Evolutionary conservation across 768 basidiomycete genomes (phyloP).

Genomic region (Amanita molliuscula): DNA sequence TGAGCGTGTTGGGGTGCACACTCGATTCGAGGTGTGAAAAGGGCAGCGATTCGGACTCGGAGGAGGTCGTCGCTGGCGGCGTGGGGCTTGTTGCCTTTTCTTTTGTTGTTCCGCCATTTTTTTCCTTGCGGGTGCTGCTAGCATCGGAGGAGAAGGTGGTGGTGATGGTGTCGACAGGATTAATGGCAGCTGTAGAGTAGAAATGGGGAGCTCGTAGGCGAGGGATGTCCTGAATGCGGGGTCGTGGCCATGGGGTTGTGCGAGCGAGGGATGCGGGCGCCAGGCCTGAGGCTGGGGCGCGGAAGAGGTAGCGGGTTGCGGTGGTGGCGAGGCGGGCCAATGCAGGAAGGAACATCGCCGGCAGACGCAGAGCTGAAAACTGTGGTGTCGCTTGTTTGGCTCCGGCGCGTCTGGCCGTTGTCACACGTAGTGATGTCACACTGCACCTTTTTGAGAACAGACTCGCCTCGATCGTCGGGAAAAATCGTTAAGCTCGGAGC

Average conservation of each 20-base stretch:
- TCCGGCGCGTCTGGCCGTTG: too few species aligned
- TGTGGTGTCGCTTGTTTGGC: not conserved
- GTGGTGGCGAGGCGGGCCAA: not conserved
- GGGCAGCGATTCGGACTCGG: not conserved
- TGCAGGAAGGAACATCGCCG: not conserved
- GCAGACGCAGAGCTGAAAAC: not conserved
- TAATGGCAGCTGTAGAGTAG: not conserved
- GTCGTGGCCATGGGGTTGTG: too few species aligned
- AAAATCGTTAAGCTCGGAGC: too few species aligned
- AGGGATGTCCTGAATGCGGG: not conserved
- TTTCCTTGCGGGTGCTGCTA: not conserved
- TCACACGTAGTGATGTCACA: too few species aligned
- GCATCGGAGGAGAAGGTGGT: not conserved
- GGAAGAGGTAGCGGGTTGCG: not conserved
- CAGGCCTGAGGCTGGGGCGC: not conserved
- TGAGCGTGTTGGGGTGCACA: constrained; percentile 32
- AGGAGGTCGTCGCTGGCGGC: not conserved
- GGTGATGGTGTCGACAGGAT: too few species aligned
- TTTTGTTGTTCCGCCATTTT: too few species aligned
- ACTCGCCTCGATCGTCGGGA: too few species aligned
- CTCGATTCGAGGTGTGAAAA: constrained; percentile 28
- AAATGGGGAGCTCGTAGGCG: not conserved
- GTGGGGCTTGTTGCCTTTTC: not conserved
- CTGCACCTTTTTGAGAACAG: too few species aligned
- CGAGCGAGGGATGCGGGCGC: not conserved